Evolutionary conservation across 2,329 filamentous ascomycete genomes (phyloP).

Genomic region (Epichloe glyceriae): DNA sequence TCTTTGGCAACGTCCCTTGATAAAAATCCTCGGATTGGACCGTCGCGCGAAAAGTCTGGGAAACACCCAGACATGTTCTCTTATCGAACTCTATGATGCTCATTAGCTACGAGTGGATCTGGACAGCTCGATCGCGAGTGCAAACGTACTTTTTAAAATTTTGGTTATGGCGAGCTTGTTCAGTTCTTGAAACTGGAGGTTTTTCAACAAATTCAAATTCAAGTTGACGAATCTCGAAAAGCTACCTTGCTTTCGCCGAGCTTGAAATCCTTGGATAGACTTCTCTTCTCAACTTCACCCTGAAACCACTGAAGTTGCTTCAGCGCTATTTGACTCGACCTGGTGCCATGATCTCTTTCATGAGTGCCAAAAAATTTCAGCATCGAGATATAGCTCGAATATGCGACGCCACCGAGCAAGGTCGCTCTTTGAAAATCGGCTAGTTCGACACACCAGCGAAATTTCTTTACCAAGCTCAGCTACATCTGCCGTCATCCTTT

Average conservation of each 20-base stretch:
- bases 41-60: constrained; percentile 45
- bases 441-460: constrained; percentile 49
- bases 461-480: constrained; percentile 51
- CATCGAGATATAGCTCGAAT: constrained; percentile 70
- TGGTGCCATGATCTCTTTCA: constrained; percentile 55
- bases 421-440: constrained; percentile 49
- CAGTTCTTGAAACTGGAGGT: constrained; percentile 72
- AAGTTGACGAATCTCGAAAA: constrained; percentile 53
- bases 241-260: constrained; percentile 51
- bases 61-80: constrained; percentile 60
- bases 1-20: constrained; percentile 59
- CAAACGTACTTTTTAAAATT: constrained; percentile 63
- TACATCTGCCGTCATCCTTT: constrained; percentile 50
- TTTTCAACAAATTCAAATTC: constrained; percentile 65
- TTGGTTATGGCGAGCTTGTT: constrained; percentile 67
- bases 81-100: constrained; percentile 63
- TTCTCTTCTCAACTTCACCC: constrained; percentile 46
- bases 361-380: constrained; percentile 74
- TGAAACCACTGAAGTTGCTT: constrained; percentile 61
- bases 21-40: constrained; percentile 47
- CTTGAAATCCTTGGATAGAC: constrained; percentile 50
- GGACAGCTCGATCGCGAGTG: too few species aligned
- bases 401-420: constrained; percentile 67
- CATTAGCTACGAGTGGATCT: not conserved
- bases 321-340: constrained; percentile 52